Evolutionary conservation across 305 asterid genomes (phyloP).

Genomic region (Solanum hybrid): DNA sequence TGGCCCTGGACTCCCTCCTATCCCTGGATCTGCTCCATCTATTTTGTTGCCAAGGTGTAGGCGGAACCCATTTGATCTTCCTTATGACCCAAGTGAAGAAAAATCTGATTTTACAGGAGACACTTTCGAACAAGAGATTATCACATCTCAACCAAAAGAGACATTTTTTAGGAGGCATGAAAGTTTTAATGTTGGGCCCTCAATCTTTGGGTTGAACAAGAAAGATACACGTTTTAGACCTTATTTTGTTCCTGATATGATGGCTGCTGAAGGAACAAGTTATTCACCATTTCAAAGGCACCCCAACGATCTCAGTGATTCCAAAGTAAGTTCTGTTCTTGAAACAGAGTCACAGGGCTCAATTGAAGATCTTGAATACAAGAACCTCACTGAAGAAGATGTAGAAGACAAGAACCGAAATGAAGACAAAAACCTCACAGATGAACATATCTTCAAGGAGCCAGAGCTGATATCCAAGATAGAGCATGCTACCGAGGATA

Average conservation of each 20-base stretch:
- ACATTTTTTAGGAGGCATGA: conserved; percentile 58
- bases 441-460: neutral
- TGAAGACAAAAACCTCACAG: neutral
- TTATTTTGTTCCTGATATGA: conserved; percentile 45
- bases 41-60: conserved; percentile 52
- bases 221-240: conserved; percentile 47
- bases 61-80: conserved; percentile 82
- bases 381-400: conserved; percentile 12
- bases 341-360: conserved; percentile 60
- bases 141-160: conserved; percentile 37
- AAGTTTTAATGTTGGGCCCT: conserved; percentile 67
- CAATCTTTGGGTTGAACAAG: conserved; percentile 39
- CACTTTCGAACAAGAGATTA: conserved; percentile 55
- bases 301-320: conserved; percentile 60
- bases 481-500: conserved; percentile 44
- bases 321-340: conserved; percentile 58
- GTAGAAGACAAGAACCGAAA: conserved; percentile 2
- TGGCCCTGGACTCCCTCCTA: conserved; percentile 54
- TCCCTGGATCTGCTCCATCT: conserved; percentile 99
- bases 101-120: conserved; percentile 66
- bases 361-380: conserved; percentile 42
- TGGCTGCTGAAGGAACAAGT: conserved; percentile 40
- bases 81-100: conserved; percentile 75
- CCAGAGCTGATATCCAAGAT: conserved; percentile 18
- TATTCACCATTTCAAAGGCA: conserved; percentile 47